Conservation (phyloP, 1,139 yeast genomes). For the Casaregolazyma lundiana region DNA sequence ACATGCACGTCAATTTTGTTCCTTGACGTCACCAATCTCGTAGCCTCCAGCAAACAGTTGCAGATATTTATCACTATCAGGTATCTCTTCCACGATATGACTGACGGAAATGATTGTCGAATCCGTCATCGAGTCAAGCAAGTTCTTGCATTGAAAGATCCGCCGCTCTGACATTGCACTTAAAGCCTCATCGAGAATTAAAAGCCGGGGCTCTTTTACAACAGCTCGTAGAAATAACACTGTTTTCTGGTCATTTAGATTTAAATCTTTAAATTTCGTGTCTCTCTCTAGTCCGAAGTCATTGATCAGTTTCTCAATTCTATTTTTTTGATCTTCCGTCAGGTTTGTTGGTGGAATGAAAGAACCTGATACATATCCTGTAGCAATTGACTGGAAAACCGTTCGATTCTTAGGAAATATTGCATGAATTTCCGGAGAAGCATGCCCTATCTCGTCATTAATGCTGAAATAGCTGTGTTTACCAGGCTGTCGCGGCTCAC, state of each 20-base stretch:
- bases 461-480: conserved; percentile 71
- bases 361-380: conserved; percentile 71
- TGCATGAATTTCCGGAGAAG: conserved; percentile 90
- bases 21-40: conserved; percentile 5
- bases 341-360: conserved; percentile 41
- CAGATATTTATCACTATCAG: conserved; percentile 49
- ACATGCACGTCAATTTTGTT: neutral
- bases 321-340: conserved; percentile 33
- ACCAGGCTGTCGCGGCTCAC: conserved; percentile 68
- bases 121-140: conserved; percentile 45
- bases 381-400: conserved; percentile 56
- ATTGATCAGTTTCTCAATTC: conserved; percentile 31
- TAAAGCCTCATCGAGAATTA: conserved; percentile 88
- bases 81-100: conserved; percentile 63
- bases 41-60: conserved; percentile 27
- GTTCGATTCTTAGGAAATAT: conserved; percentile 60
- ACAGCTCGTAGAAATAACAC: conserved; percentile 71
- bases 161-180: conserved; percentile 79
- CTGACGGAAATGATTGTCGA: conserved; percentile 77
- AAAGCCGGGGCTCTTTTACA: conserved; percentile 66
- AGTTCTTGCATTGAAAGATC: conserved; percentile 59
- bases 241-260: conserved; percentile 74
- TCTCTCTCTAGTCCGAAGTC: conserved; percentile 35
- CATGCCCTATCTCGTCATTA: conserved; percentile 74
- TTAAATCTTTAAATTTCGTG: conserved; percentile 47